Evolutionary conservation across 345 rosid species (phyloP).

Genomic region (Arabidopsis arenosa): DNA sequence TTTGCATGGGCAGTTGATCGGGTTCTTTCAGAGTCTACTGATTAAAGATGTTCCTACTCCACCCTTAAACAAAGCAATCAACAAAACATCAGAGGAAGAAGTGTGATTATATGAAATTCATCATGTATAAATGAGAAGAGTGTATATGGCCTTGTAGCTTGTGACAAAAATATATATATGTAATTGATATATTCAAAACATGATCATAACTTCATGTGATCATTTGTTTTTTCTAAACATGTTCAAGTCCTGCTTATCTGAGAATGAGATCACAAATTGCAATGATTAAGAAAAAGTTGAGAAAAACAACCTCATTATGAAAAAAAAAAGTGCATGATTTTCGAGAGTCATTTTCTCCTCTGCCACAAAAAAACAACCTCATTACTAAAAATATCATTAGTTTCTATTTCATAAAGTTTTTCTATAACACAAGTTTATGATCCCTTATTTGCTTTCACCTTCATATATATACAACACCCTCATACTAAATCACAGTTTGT

Average conservation of each 20-base stretch:
- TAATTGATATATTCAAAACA: background rate
- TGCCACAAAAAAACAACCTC: background rate
- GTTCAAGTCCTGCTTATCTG: background rate
- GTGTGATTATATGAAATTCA: slow-evolving; percentile 23
- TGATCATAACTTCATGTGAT: background rate
- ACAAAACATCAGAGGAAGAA: slow-evolving; percentile 12
- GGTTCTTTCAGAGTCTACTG: slow-evolving; percentile 69
- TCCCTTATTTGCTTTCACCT: background rate
- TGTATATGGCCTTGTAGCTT: background rate
- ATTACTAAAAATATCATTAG: background rate
- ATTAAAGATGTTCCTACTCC: slow-evolving; percentile 48
- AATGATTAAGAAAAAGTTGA: too few species aligned
- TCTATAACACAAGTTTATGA: background rate
- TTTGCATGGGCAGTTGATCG: slow-evolving; percentile 60
- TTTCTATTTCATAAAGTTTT: background rate
- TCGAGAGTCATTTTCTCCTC: background rate
- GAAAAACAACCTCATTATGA: too few species aligned
- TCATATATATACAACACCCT: background rate
- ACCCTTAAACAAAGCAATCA: slow-evolving; percentile 33
- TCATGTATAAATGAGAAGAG: slow-evolving; percentile 8
- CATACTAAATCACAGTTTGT: background rate
- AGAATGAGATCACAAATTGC: too few species aligned
- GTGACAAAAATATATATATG: slow-evolving; percentile 9
- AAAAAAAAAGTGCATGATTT: background rate
- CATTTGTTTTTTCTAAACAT: background rate